Evolutionary conservation across 345 rosid genomes (phyloP).

Genomic region (Corymbia maculata): DNA sequence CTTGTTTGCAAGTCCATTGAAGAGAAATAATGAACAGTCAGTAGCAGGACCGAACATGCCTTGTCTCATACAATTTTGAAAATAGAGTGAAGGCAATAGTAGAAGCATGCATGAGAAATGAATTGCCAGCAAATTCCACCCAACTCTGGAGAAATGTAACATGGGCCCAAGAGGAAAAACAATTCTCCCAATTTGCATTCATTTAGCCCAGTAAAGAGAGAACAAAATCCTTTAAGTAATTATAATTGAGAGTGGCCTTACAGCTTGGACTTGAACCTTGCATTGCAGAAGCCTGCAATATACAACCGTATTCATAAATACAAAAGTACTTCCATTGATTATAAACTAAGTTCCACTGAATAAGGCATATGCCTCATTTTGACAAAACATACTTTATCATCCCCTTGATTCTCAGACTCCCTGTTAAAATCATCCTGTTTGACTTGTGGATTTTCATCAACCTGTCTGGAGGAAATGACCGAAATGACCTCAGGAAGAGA

Average conservation of each 20-base stretch:
- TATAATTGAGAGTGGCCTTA: neutral
- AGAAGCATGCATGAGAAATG: neutral
- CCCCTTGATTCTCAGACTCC: neutral
- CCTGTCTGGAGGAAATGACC: neutral
- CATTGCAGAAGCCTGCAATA: neutral
- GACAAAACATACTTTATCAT: neutral
- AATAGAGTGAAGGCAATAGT: neutral
- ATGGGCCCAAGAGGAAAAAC: neutral
- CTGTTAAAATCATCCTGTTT: neutral
- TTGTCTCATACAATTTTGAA: neutral
- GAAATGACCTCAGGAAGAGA: neutral
- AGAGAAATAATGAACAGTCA: neutral
- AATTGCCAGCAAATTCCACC: neutral
- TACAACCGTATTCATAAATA: neutral
- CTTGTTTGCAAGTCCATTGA: neutral
- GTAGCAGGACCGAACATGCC: neutral
- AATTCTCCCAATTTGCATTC: neutral
- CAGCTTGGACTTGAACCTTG: neutral
- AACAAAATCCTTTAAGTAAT: neutral
- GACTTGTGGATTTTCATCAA: slow-evolving; percentile 1
- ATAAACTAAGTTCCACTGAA: neutral
- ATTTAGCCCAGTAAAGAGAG: neutral
- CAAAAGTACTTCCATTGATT: neutral
- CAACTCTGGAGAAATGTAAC: neutral
- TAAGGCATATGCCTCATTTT: neutral